phyloP scores from a whole-genome alignment of 148 eudicot genomes.

The Camellia lanceoleosa region DNA sequence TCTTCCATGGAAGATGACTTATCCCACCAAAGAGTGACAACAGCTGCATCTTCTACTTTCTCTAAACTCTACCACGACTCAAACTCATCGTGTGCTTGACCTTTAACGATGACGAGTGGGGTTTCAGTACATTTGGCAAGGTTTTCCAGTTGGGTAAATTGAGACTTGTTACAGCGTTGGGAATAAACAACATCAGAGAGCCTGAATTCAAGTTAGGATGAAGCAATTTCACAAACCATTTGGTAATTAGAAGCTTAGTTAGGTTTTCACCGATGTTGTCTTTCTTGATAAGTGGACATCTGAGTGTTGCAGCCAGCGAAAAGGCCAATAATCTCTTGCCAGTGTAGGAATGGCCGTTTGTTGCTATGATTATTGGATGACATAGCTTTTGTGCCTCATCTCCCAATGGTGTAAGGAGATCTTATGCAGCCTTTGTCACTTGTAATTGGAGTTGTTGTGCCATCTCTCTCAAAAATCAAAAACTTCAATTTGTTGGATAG shows the following conservation, averaged over 20 bases:
- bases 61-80: neutral
- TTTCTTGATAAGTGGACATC: neutral
- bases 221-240: neutral
- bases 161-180: neutral
- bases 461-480: too few relatives aligned
- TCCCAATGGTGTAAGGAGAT: too few relatives aligned
- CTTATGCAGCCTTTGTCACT: too few relatives aligned
- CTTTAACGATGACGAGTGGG: neutral
- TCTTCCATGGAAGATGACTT: too few relatives aligned
- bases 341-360: neutral
- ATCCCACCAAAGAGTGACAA: too few relatives aligned
- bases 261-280: neutral
- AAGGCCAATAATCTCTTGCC: neutral
- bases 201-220: neutral
- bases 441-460: too few relatives aligned
- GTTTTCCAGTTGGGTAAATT: neutral
- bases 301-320: neutral
- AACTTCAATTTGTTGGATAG: too few relatives aligned
- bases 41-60: neutral
- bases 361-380: neutral
- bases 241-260: neutral
- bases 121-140: neutral
- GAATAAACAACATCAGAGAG: neutral
- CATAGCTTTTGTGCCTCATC: neutral
- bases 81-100: neutral